Base-by-base conservation (phyloP, 805 yeast genomes). In the Metschnikowia kunwiensis region DNA sequence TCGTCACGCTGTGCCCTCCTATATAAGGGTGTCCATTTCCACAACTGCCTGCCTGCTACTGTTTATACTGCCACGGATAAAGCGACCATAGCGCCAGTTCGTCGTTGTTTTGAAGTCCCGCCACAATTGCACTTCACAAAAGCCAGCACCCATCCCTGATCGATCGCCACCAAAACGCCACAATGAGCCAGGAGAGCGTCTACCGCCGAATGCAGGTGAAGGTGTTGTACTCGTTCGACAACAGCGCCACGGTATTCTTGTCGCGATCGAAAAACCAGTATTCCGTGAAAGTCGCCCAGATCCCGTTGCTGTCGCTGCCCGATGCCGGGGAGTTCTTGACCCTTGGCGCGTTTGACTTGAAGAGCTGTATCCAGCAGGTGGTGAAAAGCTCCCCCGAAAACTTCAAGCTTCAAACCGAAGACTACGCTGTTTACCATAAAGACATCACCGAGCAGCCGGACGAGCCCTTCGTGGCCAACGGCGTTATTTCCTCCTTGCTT, bases 381-480 rank as follows among this genome's bases (percentile, higher is more conserved):
- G 48, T 64, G 27, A 47, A 48, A 27, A 54, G 61, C 32, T 65
- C 70, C 4, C 72, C 74, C 4, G 74, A 68, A 39, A 65, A 65
- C 57, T 68, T 68, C 51, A 54, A 53, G 33, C 54, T 68, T 12
- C 49, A 55, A 26, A 44, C 58, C 2, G 66, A 65, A 38, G 74
- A 68, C 44, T 68, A 66, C 42, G 71, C 70, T 14, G 74, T 68
- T 10, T 68, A 68, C 50, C 67, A 68, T 53, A 66, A 68, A 36
- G 74, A 68, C 44, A 55, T 68, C 40, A 67, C 72, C 7, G 74
- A 68, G 44, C 74, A 68, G 47, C 74, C 74, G 3, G 72, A 68
- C 34, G 74, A 68, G 48, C 74, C 74, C 4, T 68, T 67, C 48
- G 74, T 68, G 7, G 60, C 69, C 4, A 62, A 64, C 42, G 74